Conservation (phyloP, 495 filamentous ascomycete species). For the Aspergillus funiculosus region DNA sequence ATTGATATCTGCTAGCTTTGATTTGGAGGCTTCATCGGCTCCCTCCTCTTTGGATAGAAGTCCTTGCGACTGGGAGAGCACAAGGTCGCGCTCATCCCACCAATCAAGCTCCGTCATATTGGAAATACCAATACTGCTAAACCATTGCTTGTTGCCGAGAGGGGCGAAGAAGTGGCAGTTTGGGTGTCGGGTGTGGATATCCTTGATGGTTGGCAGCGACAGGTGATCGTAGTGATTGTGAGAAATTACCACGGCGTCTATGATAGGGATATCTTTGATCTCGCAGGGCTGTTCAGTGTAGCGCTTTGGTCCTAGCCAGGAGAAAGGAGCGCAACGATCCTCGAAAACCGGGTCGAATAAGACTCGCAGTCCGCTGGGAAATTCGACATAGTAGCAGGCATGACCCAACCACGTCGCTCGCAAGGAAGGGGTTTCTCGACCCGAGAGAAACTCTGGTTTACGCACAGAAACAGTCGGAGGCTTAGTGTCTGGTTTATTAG, state of each 20-base stretch:
- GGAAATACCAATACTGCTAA: constrained; percentile 56
- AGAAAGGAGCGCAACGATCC: constrained; percentile 73
- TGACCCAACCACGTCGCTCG: constrained; percentile 96
- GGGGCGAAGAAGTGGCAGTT: constrained; percentile 85
- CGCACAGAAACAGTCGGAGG: constrained; percentile 62
- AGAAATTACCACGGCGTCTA: constrained; percentile 87
- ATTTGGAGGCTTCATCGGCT: constrained; percentile 23
- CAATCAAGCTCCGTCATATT: constrained; percentile 89
- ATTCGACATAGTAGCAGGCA: constrained; percentile 91
- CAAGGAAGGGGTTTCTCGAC: constrained; percentile 52
- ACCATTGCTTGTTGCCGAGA: constrained; percentile 86
- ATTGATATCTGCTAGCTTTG: constrained; percentile 46
- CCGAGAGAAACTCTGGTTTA: constrained; percentile 63
- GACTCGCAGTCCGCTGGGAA: constrained; percentile 78
- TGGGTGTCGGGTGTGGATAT: constrained; percentile 66
- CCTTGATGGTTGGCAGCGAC: constrained; percentile 64
- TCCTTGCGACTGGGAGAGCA: constrained; percentile 45
- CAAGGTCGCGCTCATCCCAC: constrained; percentile 83
- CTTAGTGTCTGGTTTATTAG: constrained; percentile 56
- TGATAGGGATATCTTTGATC: constrained; percentile 70
- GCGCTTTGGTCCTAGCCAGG: constrained; percentile 67
- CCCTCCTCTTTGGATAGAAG: constrained; percentile 22
- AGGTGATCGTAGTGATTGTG: constrained; percentile 96
- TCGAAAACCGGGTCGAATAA: constrained; percentile 96
- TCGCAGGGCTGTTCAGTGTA: constrained; percentile 75